Conservation (phyloP, 129 eudicot genomes). For the Glebionis coronaria region DNA sequence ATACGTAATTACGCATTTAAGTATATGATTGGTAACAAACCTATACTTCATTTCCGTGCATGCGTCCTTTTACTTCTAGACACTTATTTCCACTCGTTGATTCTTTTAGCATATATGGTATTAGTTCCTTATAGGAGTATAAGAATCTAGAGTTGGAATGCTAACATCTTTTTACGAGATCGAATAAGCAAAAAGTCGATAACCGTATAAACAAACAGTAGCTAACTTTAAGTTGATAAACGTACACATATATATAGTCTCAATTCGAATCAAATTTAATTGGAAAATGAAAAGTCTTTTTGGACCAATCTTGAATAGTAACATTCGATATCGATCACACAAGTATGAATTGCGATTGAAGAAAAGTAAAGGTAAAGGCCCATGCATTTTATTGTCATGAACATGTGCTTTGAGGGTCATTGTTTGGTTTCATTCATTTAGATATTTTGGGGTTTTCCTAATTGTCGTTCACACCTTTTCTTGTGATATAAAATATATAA, state of each 20-base stretch:
- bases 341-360: constrained; percentile 24
- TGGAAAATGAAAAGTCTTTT: no score
- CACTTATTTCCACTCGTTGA: no score
- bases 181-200: background rate
- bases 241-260: background rate
- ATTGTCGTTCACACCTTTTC: constrained; percentile 23
- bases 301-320: no score
- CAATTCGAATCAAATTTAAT: background rate
- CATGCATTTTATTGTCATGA: constrained; percentile 12
- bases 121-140: background rate
- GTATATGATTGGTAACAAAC: no score
- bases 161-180: background rate
- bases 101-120: background rate
- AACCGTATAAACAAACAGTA: constrained; percentile 6
- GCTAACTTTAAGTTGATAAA: constrained; percentile 4
- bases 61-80: no score
- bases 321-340: background rate
- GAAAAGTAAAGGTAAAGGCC: no score
- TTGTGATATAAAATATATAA: background rate
- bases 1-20: no score
- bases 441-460: constrained; percentile 28
- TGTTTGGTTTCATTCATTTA: constrained; percentile 25
- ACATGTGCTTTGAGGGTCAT: constrained; percentile 41
- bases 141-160: constrained; percentile 4
- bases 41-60: no score